Conservation (phyloP, 768 basidiomycete species). For the Podaxis pistillaris region DNA sequence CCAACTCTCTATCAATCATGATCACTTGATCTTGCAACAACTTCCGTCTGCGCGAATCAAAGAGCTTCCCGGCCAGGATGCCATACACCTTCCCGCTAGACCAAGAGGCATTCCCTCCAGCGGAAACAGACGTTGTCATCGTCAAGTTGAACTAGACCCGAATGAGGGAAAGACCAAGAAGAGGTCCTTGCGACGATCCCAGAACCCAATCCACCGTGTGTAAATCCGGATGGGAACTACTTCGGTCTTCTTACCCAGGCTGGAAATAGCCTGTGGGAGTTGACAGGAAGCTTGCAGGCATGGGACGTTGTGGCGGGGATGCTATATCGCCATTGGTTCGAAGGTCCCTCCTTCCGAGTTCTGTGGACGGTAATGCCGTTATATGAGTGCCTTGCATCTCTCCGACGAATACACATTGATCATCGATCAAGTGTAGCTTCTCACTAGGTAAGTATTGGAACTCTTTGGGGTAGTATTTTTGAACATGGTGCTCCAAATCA, state of each 20-base stretch:
- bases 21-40: constrained; percentile 47
- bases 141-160: neutral
- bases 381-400: neutral
- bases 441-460: too few relatives aligned
- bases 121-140: neutral
- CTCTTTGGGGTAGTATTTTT: neutral
- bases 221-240: neutral
- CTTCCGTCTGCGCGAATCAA: constrained; percentile 42
- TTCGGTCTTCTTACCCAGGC: neutral
- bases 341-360: neutral
- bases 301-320: neutral
- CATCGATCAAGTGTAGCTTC: neutral
- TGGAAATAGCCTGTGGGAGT: neutral
- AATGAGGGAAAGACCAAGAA: neutral
- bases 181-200: neutral
- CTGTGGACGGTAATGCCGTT: neutral
- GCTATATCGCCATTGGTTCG: neutral
- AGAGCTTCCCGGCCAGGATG: constrained; percentile 47
- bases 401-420: neutral
- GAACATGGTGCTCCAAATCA: neutral
- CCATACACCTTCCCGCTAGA: constrained; percentile 16
- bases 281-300: neutral
- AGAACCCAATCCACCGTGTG: neutral
- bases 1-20: constrained; percentile 42
- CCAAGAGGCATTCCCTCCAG: neutral